Percentiles rank a stretch among this genome's conserved stretches.
These are phyloP conservation scores for Aristolochia contorta DNA, from an alignment of 164 flowering plant genomes.

Conservation along the genomic window DNA sequence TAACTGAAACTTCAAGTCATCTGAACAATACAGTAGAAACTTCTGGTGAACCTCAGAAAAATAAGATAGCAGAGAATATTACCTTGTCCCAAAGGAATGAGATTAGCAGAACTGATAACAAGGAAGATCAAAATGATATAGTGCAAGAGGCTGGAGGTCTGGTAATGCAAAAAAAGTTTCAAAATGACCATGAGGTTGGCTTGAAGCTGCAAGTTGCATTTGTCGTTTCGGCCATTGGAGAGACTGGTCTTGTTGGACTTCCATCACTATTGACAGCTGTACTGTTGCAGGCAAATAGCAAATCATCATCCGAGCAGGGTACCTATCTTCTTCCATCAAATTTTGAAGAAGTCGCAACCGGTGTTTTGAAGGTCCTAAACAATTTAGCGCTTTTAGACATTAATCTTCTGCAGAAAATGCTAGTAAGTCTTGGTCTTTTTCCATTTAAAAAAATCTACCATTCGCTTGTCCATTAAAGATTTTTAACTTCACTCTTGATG, in stretches of 20 bases:
- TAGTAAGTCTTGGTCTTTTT: conserved; percentile 44
- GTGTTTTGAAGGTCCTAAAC: conserved; percentile 84
- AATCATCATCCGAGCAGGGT: conserved; percentile 68
- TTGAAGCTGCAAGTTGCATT: conserved; percentile 43
- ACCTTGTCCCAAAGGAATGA: conserved; percentile 28
- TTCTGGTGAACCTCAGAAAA: conserved; percentile 19
- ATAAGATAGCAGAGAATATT: conserved; percentile 12
- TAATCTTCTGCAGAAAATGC: conserved; percentile 66
- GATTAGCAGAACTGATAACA: conserved; percentile 16
- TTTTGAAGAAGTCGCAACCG: conserved; percentile 91
- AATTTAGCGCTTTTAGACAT: conserved; percentile 77
- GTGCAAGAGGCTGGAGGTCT: not conserved
- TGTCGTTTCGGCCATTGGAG: conserved; percentile 77
- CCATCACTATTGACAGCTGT: conserved; percentile 88
- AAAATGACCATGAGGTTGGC: conserved; percentile 12
- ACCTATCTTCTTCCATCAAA: conserved; percentile 80
- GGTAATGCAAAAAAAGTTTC: conserved; percentile 12
- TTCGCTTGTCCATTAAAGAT: not conserved
- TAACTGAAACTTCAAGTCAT: conserved; percentile 19
- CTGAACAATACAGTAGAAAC: conserved; percentile 12
- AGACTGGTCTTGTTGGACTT: conserved; percentile 83
- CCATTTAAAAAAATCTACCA: not conserved
- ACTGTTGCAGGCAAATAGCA: conserved; percentile 76
- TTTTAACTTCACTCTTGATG: too few species aligned
- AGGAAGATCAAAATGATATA: conserved; percentile 14